Percentiles rank a stretch among this genome's conserved stretches.
Evolutionary conservation across 192 early-diverging fungal species (phyloP).

Genomic region (Phycomyces nitens): DNA sequence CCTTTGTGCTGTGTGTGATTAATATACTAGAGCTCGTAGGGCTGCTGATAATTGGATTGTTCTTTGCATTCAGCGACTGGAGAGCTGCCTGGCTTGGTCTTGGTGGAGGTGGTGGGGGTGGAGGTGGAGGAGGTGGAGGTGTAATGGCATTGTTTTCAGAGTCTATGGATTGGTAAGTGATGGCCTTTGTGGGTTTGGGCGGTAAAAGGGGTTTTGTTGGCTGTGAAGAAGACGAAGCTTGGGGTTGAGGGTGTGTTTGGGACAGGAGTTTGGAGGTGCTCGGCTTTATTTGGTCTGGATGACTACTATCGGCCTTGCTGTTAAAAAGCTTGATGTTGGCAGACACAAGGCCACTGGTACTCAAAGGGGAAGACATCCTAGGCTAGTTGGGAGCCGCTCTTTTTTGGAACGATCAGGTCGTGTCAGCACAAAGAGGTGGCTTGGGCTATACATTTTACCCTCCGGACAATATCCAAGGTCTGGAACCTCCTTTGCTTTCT

Average conservation of each 20-base stretch:
- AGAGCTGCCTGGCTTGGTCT: background rate
- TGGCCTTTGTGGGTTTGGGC: conserved; percentile 18
- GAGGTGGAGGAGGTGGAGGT: conserved; percentile 6
- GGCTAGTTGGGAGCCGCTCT: background rate
- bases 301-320: conserved; percentile 14
- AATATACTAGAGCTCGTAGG: background rate
- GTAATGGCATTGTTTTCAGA: too few species aligned
- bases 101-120: background rate
- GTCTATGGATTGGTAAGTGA: background rate
- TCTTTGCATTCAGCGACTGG: background rate
- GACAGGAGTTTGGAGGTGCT: background rate
- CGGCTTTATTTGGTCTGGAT: background rate
- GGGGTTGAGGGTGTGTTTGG: background rate
- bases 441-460: background rate
- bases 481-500: background rate
- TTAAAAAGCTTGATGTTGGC: conserved; percentile 32
- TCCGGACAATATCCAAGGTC: background rate
- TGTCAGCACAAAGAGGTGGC: background rate
- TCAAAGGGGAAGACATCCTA: conserved; percentile 21
- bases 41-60: background rate
- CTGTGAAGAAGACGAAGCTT: background rate
- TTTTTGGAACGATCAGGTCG: background rate
- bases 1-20: too few species aligned
- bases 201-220: conserved; percentile 10
- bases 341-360: conserved; percentile 23